Conservation (phyloP, 2,329 filamentous ascomycete species). For the Byssochlamys sp. region DNA sequence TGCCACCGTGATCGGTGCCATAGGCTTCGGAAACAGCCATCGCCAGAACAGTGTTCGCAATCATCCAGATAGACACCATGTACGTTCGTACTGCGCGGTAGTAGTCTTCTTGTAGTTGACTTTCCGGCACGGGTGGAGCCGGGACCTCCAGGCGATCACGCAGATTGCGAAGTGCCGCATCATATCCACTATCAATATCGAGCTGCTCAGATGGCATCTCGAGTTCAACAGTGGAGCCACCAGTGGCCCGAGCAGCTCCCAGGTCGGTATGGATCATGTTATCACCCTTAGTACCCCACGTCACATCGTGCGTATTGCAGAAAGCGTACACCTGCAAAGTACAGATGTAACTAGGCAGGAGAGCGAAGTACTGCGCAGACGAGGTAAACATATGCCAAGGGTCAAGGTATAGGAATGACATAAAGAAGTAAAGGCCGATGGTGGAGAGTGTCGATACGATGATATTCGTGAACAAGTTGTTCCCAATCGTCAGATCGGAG, state of each 20-base stretch:
- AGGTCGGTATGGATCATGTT: slow-evolving; percentile 90
- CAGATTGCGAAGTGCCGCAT: slow-evolving; percentile 90
- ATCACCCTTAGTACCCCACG: slow-evolving; percentile 97
- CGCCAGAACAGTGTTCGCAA: slow-evolving; percentile 79
- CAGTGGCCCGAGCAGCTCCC: slow-evolving; percentile 69
- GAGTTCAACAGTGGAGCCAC: slow-evolving; percentile 71
- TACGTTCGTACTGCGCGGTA: slow-evolving; percentile 95
- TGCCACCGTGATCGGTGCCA: slow-evolving; percentile 56
- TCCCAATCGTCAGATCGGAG: slow-evolving; percentile 53
- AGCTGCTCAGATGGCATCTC: slow-evolving; percentile 98
- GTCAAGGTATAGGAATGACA: slow-evolving; percentile 92
- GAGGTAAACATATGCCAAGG: slow-evolving; percentile 99
- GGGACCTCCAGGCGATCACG: slow-evolving; percentile 83
- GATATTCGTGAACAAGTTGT: slow-evolving; percentile 90
- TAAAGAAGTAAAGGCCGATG: slow-evolving; percentile 86
- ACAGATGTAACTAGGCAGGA: slow-evolving; percentile 89
- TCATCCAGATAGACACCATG: slow-evolving; percentile 93
- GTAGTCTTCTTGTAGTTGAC: slow-evolving; percentile 93
- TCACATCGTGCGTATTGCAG: slow-evolving; percentile 97
- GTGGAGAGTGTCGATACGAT: slow-evolving; percentile 84
- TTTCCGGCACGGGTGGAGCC: slow-evolving; percentile 51
- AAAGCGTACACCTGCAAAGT: slow-evolving; percentile 97
- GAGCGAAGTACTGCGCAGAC: slow-evolving; percentile 78
- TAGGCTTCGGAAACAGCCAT: slow-evolving; percentile 91
- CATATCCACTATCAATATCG: slow-evolving; percentile 94